phyloP scores from a whole-genome alignment of 2,329 filamentous ascomycete species.

The Emergomyces africanus region DNA sequence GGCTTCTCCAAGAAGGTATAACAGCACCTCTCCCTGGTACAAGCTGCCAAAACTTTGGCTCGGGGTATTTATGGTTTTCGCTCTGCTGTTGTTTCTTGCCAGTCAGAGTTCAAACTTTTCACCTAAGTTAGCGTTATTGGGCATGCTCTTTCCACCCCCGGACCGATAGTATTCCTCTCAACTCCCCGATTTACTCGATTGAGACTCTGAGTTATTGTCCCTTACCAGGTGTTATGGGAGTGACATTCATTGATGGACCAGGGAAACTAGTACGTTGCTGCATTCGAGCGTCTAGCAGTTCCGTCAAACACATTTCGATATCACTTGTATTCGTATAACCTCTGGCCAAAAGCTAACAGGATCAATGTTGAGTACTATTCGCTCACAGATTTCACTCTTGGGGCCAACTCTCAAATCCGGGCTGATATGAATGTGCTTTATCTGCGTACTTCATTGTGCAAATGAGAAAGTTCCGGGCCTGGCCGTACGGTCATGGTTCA shows the following conservation, averaged over 20 bases:
- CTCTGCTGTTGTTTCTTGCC: slow-evolving; percentile 13
- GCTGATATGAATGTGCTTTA: neutral
- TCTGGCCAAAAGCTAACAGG: neutral
- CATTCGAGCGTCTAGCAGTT: neutral
- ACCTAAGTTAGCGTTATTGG: slow-evolving; percentile 1
- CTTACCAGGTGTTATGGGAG: neutral
- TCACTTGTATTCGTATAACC: neutral
- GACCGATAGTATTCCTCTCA: neutral
- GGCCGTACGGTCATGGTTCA: neutral
- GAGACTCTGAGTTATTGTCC: neutral
- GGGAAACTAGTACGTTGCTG: neutral
- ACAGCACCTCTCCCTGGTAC: slow-evolving; percentile 4
- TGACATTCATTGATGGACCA: neutral
- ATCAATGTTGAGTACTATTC: neutral
- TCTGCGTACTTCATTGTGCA: neutral
- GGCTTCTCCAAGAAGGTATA: slow-evolving; percentile 1
- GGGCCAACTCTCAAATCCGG: neutral
- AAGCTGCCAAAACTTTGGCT: neutral
- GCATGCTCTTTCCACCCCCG: neutral
- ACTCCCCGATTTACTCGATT: neutral
- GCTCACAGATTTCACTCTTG: neutral
- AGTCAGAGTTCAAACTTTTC: slow-evolving; percentile 8
- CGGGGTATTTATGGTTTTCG: slow-evolving; percentile 11
- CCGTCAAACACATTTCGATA: neutral
- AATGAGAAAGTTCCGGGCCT: neutral